A percentile compares a stretch with the other conserved stretches of the same genome.
Conservation (phyloP, 2,329 filamentous ascomycete genomes). For the Ophiostoma populinum region DNA sequence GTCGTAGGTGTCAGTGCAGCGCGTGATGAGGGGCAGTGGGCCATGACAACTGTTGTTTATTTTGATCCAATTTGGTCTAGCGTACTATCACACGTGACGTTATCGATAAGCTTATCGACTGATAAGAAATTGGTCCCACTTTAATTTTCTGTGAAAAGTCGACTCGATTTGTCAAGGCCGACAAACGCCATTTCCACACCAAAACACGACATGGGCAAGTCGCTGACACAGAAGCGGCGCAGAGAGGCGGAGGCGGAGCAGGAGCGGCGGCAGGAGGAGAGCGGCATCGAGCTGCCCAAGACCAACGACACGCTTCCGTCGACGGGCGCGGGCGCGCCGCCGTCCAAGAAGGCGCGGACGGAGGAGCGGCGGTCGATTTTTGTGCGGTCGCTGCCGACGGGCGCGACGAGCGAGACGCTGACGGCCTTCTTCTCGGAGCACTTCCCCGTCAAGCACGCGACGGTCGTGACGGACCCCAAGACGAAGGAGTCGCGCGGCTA, state of each 20-base stretch:
- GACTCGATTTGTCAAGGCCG: background rate
- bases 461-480: constrained; percentile 70
- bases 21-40: no score
- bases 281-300: constrained; percentile 2
- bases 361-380: constrained; percentile 63
- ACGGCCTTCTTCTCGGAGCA: constrained; percentile 86
- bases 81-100: constrained; percentile 7
- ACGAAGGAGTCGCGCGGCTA: constrained; percentile 84
- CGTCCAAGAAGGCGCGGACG: constrained; percentile 38
- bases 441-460: constrained; percentile 88
- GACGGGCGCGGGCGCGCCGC: constrained; percentile 10
- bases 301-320: background rate
- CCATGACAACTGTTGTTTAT: constrained; percentile 10
- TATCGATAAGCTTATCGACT: constrained; percentile 7
- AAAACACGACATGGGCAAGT: constrained; percentile 14
- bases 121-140: constrained; percentile 1
- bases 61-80: constrained; percentile 11
- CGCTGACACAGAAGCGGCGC: constrained; percentile 18
- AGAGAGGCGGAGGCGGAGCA: constrained; percentile 19
- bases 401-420: constrained; percentile 63
- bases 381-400: constrained; percentile 67
- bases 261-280: constrained; percentile 12
- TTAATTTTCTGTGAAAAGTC: constrained; percentile 8
- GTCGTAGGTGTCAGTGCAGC: constrained; percentile 2
- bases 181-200: background rate